phyloP scores from a whole-genome alignment of 805 yeast genomes.

The Lachancea meyersii region DNA sequence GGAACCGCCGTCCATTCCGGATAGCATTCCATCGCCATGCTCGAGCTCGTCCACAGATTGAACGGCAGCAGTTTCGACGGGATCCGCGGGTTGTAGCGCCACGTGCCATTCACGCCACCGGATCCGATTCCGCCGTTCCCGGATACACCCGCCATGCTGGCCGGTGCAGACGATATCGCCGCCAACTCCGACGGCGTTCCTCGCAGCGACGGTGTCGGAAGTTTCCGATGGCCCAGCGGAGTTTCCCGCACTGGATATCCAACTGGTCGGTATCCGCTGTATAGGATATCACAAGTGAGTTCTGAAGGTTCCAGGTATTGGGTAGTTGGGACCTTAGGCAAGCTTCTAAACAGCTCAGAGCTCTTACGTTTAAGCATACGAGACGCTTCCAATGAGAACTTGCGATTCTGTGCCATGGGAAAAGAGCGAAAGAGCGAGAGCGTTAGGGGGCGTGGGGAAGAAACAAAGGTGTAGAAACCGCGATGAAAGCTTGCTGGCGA shows the following conservation, averaged over 20 bases:
- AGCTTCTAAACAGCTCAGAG: constrained; percentile 17
- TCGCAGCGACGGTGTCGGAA: constrained; percentile 8
- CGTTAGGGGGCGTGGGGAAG: too few species aligned
- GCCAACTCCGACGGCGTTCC: not conserved
- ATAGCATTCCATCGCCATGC: constrained; percentile 30
- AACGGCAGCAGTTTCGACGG: constrained; percentile 21
- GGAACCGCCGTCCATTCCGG: constrained; percentile 32
- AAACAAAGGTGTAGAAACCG: too few species aligned
- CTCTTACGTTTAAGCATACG: constrained; percentile 10
- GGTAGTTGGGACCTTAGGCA: constrained; percentile 32
- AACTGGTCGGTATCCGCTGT: constrained; percentile 31
- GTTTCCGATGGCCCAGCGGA: constrained; percentile 22
- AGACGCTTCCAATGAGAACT: constrained; percentile 5
- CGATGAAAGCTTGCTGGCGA: too few species aligned
- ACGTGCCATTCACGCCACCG: constrained; percentile 30
- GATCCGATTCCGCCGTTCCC: constrained; percentile 29
- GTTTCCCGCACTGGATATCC: constrained; percentile 31
- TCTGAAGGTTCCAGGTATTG: constrained; percentile 25
- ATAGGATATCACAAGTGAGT: constrained; percentile 27
- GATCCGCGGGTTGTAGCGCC: constrained; percentile 26
- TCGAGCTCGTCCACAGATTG: constrained; percentile 26
- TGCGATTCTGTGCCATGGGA: constrained; percentile 8
- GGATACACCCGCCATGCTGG: constrained; percentile 19
- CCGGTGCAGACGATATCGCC: not conserved
- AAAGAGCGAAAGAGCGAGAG: not conserved